Evolutionary conservation across 2,329 filamentous ascomycete species (phyloP), one percentile per base, ranked within the genome.

Genomic region (Botrytis squamosa): DNA sequence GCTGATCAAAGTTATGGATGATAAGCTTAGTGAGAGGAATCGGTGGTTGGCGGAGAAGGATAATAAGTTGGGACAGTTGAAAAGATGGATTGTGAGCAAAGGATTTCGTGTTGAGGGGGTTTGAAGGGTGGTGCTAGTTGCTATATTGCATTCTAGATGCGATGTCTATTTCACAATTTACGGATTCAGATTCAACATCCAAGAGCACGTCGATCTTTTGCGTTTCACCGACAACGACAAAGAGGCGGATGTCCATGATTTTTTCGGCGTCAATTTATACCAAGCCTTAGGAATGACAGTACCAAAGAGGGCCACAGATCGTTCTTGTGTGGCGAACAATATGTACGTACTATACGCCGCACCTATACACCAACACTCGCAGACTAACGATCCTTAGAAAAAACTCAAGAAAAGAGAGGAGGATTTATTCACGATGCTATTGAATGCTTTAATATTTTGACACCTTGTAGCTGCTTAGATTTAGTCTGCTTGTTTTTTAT

Each of bases 31-130:
- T 16, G 59, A 70, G 22, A 42, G 25, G 29, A 62, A 63, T 8
- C 20, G 25, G 6, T 36, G 22, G 38, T n/a, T 70, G 16, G 59
- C 20, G 14, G 59, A 38, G 36, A 64, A 60, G 42, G 69, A 71
- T 52, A 64, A 40, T 46, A 49, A 60, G 42, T 55, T 71, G 62
- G 42, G 36, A 2, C 42, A 57, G 22, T 33, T 71, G 33, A 71
- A 38, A 49, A 68, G 49, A 25, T 72, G 64, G 46, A 46, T 72
- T 64, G 40, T 46, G 29, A 63, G 36, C 1, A n/a, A 8, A 40
- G 62, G 70, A 12, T 60, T 66, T 44, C 62, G n/a, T 33, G 63
- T 72, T 67, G 70, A 59, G 18, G 63, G 38, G 14, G n/a, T 70
- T 36, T 70, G 52, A 70, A 8, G 4, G 12, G 12, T 12, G 7